Evolutionary conservation across 768 basidiomycete genomes (phyloP).

Genomic region (Guyanaporus albipodus): DNA sequence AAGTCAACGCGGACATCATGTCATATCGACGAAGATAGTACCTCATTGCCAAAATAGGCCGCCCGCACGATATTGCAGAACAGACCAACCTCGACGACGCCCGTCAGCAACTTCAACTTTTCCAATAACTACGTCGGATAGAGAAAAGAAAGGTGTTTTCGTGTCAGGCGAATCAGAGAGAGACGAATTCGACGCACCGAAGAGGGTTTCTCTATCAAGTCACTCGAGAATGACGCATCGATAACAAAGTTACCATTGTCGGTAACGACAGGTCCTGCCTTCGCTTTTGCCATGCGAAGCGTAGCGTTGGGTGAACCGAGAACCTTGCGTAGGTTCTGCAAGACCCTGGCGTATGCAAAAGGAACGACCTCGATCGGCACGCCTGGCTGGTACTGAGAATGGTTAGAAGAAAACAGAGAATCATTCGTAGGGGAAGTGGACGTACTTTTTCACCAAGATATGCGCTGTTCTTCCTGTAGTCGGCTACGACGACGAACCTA

Average conservation of each 20-base stretch:
- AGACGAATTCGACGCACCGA: conserved; percentile 35
- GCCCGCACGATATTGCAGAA: conserved; percentile 91
- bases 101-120: conserved; percentile 90
- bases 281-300: conserved; percentile 91
- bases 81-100: conserved; percentile 98
- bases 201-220: conserved; percentile 63
- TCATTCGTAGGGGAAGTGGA: conserved; percentile 3
- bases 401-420: neutral
- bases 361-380: conserved; percentile 97
- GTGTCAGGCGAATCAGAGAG: neutral
- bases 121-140: conserved; percentile 54
- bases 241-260: conserved; percentile 99
- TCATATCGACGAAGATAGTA: conserved; percentile 26
- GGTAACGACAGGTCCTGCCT: conserved; percentile 93
- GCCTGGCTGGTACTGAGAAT: conserved; percentile 69
- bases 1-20: neutral
- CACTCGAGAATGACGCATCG: conserved; percentile 83
- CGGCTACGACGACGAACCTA: conserved; percentile 81
- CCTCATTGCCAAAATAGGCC: conserved; percentile 94
- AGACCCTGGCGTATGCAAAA: conserved; percentile 88
- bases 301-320: conserved; percentile 66
- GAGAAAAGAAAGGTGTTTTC: no score
- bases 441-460: conserved; percentile 79
- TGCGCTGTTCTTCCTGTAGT: conserved; percentile 89
- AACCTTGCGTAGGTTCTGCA: conserved; percentile 59